Evolutionary conservation across 2,329 filamentous ascomycete genomes (phyloP), one percentile per base, ranked within the genome.

Genomic region (Pseudogymnoascus verrucosus): DNA sequence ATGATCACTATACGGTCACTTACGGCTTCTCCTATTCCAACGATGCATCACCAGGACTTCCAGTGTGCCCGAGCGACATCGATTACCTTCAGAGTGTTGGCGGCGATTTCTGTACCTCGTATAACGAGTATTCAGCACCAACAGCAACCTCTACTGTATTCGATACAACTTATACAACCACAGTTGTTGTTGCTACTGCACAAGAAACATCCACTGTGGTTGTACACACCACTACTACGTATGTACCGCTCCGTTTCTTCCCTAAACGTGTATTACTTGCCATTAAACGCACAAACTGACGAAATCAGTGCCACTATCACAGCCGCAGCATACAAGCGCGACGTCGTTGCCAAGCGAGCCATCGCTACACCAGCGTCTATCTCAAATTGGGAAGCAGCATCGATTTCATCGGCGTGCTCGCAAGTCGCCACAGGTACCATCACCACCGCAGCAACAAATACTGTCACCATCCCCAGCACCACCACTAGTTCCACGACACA

Each of bases 1-100:
- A 61, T 47, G 64, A 67, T 47, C 60, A 67, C 42, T 70, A 67
- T 64, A 67, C 65, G 12, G 65, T 70, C 37, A 67, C 65, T 12
- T 63, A 70, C 62, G 67, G 65, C 42, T 67, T 65, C 62, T 63
- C 63, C 11, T 68, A 40, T 40, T 40, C 39, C 39, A 40, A 40
- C 39, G 8, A 19, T n/a, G 19, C 39, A 11, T 40, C 39, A 19
- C 39, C 39, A 40, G 39, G 39, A 8, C 39, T 40, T 40, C 39
- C 39, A 40, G 39, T 40, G 39, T 40, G 39, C 39, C 39, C 39
- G 16, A 40, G 39, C 39, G 39, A 40, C 39, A 40, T 40, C 16
- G 39, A 40, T 40, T 40, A 40, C n/a, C 39, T 40, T 40, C 39
- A 40, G 39, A 40, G 39, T 40, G 16, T 40, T 40, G 39, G 39